Conservation (phyloP, 208 protist species). For the Tritrichomonas foetus region DNA sequence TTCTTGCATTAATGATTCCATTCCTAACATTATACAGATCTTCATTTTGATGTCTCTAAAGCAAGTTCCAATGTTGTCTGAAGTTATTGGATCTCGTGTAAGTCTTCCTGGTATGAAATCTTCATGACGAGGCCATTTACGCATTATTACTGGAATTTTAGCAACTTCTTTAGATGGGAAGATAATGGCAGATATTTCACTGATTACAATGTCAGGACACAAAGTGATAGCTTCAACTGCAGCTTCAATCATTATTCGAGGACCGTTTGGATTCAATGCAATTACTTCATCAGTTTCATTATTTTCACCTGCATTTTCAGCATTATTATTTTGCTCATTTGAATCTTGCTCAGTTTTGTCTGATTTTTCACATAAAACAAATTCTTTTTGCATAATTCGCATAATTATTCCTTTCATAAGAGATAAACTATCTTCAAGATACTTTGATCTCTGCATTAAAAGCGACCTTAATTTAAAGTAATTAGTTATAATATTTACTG, state of each 20-base stretch:
- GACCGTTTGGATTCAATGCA: not conserved
- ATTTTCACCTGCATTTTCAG: not conserved
- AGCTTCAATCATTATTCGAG: not conserved
- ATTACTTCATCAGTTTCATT: not conserved
- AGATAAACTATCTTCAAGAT: not conserved
- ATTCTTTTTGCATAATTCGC: not conserved
- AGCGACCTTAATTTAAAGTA: not conserved
- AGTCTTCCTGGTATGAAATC: not conserved
- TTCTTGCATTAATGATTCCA: not conserved
- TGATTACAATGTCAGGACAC: not conserved
- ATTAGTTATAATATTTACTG: not conserved
- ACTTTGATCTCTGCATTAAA: not conserved
- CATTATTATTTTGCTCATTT: not conserved
- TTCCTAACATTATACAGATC: not conserved
- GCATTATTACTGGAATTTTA: not conserved
- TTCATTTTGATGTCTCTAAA: slow-evolving; percentile 38
- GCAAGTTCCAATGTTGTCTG: not conserved
- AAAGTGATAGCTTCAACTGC: not conserved
- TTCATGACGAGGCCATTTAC: not conserved
- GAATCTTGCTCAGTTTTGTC: not conserved
- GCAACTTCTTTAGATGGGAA: not conserved
- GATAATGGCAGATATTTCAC: not conserved
- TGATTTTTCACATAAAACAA: not conserved
- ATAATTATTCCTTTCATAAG: not conserved
- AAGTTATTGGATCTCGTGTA: not conserved